Evolutionary conservation across 139 green algal species (phyloP).

Genomic region (Ulvella scutata): DNA sequence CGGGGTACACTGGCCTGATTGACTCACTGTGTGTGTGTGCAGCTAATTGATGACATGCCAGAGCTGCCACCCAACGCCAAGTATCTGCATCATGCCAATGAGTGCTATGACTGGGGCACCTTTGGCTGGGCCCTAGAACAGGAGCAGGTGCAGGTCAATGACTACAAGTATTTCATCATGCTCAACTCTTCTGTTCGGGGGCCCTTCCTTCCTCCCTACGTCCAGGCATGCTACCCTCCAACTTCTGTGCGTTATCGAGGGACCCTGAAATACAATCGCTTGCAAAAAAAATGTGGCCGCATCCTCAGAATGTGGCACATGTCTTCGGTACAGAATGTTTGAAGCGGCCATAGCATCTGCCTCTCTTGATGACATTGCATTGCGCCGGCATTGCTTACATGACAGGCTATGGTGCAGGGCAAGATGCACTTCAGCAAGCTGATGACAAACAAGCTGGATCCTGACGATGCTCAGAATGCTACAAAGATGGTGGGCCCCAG

Average conservation of each 20-base stretch:
- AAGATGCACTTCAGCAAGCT: slow-evolving; percentile 37
- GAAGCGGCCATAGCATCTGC: not conserved
- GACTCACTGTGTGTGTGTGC: not conserved
- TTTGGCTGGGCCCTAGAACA: slow-evolving; percentile 27
- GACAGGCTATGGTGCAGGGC: not conserved
- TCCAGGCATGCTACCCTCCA: not conserved
- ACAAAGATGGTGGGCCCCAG: slow-evolving; percentile 52
- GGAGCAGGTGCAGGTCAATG: not conserved
- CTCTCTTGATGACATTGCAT: not conserved
- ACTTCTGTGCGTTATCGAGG: not conserved
- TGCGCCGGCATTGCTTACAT: not conserved
- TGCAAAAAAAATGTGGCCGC: not conserved
- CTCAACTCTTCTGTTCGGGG: slow-evolving; percentile 30
- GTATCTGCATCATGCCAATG: slow-evolving; percentile 25
- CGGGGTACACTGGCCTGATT: not conserved
- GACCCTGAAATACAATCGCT: not conserved
- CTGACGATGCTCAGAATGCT: too few species aligned
- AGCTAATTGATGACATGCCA: not conserved
- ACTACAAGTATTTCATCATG: slow-evolving; percentile 27
- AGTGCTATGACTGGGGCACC: slow-evolving; percentile 37
- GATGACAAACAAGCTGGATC: slow-evolving; percentile 24
- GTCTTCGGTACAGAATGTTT: not conserved
- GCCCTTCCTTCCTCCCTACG: slow-evolving; percentile 30
- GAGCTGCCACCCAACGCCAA: slow-evolving; percentile 27
- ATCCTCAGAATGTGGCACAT: not conserved